Base-by-base conservation (phyloP, 305 asterid genomes). In the Fraxinus floribunda region DNA sequence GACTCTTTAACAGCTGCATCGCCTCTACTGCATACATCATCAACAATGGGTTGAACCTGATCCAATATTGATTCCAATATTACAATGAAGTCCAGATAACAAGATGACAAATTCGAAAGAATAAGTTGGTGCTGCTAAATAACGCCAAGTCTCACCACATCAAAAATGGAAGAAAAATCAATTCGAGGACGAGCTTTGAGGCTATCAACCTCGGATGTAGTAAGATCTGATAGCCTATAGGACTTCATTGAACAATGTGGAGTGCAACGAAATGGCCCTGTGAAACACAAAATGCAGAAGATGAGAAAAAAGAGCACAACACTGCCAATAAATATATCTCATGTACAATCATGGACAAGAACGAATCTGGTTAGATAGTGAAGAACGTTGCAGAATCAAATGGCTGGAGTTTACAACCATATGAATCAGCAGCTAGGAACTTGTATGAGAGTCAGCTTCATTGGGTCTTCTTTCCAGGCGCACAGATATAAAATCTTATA, bases 21-120 rank as follows among this genome's bases (percentile, higher is more conserved):
- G 44, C 99, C 99, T 89, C 94, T 89, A 73, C 79, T 85, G 82
- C 94, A 90, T 3, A 96, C 90, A 81, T 93, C 98, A 79, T 96
- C 98, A 83, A 96, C 97, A 87, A 96, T 96, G 83, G 98, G 99
- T 74, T 96, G 97, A 88, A 96, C 99, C 99, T 94, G 90, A 87
- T 60, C 75, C 77, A 77, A 55, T 29, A 75, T 16, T 35, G 80
- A 82, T 49, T 81, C 15, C 75, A 75, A 79, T 29, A 60, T 76
- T 30, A 77, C 49, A 64, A 79, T 52, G 60, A 38, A 82, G 82
- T 22, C 39, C 4, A 73, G 79, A 32, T 18, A 78, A 78, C 35
- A 36, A 1, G 66, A 55, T 36, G 30, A 10, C 20, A 41, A 24
- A 76, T n/a, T 79, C 24, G 35, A 85, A 55, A 62, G 24, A 24